Evolutionary conservation across 305 asterid genomes (phyloP).

Genomic region (Plantago lanceolata): DNA sequence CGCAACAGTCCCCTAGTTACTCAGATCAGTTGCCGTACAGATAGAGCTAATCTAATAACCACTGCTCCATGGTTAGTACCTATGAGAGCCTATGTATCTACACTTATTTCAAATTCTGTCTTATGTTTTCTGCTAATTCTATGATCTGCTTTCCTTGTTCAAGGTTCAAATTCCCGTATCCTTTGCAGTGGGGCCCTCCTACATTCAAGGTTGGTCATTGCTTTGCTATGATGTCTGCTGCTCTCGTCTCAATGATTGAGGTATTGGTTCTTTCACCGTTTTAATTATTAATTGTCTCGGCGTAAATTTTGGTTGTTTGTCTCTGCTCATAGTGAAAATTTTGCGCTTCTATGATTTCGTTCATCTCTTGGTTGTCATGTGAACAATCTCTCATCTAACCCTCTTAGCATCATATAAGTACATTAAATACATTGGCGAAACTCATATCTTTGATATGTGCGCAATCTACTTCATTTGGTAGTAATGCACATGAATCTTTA

Average conservation of each 20-base stretch:
- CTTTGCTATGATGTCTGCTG: constrained; percentile 98
- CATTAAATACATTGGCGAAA: no score
- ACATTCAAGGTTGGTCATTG: constrained; percentile 88
- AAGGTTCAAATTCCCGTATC: constrained; percentile 95
- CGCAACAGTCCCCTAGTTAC: constrained; percentile 48
- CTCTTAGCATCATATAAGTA: no score
- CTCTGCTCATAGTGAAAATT: no score
- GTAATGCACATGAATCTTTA: no score
- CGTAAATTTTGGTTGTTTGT: no score
- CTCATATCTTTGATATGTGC: no score
- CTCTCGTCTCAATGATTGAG: constrained; percentile 98
- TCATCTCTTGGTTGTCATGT: no score
- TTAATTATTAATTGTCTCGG: no score
- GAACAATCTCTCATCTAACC: no score
- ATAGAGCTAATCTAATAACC: constrained; percentile 74
- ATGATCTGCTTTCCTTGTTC: constrained; percentile 19
- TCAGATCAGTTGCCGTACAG: constrained; percentile 78
- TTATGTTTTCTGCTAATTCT: constrained; percentile 5
- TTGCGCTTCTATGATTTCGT: no score
- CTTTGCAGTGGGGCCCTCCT: constrained; percentile 98
- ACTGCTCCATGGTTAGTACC: constrained; percentile 84
- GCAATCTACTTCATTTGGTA: no score
- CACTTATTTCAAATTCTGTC: background rate
- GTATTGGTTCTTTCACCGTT: constrained; percentile 26
- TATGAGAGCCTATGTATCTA: background rate